Base-by-base conservation (phyloP, 306 rosid species). In the Corylus heterophylla region DNA sequence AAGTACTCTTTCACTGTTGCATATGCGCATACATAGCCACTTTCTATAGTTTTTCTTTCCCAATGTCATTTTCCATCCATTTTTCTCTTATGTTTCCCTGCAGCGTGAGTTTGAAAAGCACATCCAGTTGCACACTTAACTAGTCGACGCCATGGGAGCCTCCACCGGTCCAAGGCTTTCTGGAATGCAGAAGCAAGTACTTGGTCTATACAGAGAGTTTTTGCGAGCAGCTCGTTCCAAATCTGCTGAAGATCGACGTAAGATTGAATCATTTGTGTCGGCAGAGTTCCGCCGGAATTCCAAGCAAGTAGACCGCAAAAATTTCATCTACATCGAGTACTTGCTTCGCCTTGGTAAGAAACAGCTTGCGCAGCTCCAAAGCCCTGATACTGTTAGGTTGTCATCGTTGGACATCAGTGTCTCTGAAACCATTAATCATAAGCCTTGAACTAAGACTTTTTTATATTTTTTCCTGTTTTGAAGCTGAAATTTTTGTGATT, bases 111-210 rank as follows among this genome's bases (percentile, higher is more conserved):
- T 17, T 42, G 47, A 22, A 55, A 55, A 51, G 71, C 49, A 50
- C 11, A 59, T 47, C 55, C 2, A 3, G 61, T 62, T 25, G 18
- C 37, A n/a, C 76, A 48, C 27, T 75, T 56, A 45, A 61, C 20
- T 58, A 66, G 27, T 71, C 39, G 78, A 42, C 51, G 76, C 87
- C 58, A 92, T 89, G 98, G 94, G 82, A 56, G 80, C 72, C 73
- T 77, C 85, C 2, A 27, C 74, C 27, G 89, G 79, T 20, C 85
- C 82, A 42, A 92, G 85, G 82, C 93, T 94, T 49, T 94, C 97
- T 7, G 97, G 97, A 48, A 82, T 94, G 94, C 98, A 94, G 76
- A 94, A 82, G 56, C 97, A 92, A 87, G 97, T 94, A 3, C 95
- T 94, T 18, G 73, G 92, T 52, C 76, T 92, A 39, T 92, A 91